These are phyloP conservation scores for Bullera alba DNA, from an alignment of 768 basidiomycete species.

Conservation along the genomic window DNA sequence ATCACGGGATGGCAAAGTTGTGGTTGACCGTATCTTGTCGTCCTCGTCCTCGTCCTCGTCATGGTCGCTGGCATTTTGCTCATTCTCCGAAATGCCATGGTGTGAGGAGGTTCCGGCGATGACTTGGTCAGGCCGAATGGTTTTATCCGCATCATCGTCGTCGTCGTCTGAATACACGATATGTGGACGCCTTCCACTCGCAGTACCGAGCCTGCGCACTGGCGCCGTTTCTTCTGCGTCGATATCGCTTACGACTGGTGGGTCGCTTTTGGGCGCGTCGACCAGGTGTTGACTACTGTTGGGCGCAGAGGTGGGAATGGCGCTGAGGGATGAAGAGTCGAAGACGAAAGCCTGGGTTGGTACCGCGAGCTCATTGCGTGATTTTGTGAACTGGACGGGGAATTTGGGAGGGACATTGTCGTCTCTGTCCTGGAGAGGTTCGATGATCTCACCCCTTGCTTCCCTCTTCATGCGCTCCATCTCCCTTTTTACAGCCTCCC, in stretches of 20 bases:
- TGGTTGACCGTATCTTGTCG: too few relatives aligned
- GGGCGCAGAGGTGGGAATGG: constrained; percentile 6
- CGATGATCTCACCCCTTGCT: constrained; percentile 6
- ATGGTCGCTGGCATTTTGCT: too few relatives aligned
- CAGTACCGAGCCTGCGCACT: constrained; percentile 11
- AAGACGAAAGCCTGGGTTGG: background rate
- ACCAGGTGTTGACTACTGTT: background rate
- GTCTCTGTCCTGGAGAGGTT: too few relatives aligned
- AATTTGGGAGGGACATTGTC: too few relatives aligned
- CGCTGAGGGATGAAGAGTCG: constrained; percentile 5
- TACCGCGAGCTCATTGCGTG: background rate
- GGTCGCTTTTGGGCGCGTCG: background rate
- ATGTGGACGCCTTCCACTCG: background rate
- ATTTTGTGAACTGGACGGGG: background rate
- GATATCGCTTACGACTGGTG: background rate
- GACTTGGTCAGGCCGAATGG: too few relatives aligned
- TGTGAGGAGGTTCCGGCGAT: too few relatives aligned
- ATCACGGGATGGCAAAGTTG: too few relatives aligned
- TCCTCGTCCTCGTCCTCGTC: background rate
- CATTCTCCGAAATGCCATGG: too few relatives aligned
- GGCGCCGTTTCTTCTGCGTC: constrained; percentile 13
- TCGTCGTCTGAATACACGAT: constrained; percentile 17
- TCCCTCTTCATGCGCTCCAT: constrained; percentile 18
- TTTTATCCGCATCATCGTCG: constrained; percentile 5
- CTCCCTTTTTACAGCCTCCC: constrained; percentile 2